A percentile compares a stretch with the other conserved stretches of the same genome.
Conservation (phyloP, 2,329 filamentous ascomycete genomes). For the Verticillium isaacii region DNA sequence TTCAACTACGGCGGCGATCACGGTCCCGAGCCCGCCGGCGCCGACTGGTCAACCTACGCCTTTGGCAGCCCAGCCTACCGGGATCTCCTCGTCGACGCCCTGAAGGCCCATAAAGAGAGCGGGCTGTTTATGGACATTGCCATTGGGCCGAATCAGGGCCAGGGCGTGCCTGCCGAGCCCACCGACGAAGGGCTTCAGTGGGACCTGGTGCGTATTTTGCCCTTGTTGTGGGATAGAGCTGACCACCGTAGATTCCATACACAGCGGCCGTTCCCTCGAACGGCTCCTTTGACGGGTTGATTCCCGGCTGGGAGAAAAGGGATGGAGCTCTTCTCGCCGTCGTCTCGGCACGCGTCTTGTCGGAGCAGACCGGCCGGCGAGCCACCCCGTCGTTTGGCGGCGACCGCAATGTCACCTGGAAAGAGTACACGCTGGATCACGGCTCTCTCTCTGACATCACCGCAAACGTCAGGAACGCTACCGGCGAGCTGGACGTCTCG, state of each 20-base stretch:
- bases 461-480: neutral
- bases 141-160: slow-evolving; percentile 40
- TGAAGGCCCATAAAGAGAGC: slow-evolving; percentile 16
- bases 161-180: slow-evolving; percentile 34
- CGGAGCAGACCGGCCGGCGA: neutral
- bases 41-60: slow-evolving; percentile 30
- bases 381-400: neutral
- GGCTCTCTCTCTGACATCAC: neutral
- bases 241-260: slow-evolving; percentile 11
- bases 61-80: slow-evolving; percentile 28
- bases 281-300: slow-evolving; percentile 19
- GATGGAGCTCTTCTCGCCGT: neutral
- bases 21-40: slow-evolving; percentile 10
- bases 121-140: slow-evolving; percentile 38
- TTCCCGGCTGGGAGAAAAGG: slow-evolving; percentile 28
- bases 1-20: slow-evolving; percentile 17
- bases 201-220: slow-evolving; percentile 17
- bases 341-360: neutral
- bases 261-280: slow-evolving; percentile 22
- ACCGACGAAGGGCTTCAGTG: slow-evolving; percentile 27
- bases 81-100: slow-evolving; percentile 4
- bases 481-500: neutral
- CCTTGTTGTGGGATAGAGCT: neutral
- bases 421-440: neutral
- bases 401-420: neutral